Percentiles rank a stretch among this genome's conserved stretches.
These are phyloP conservation scores for Erythrophleum ivorense DNA, from an alignment of 331 rosid genomes.

Conservation along the genomic window DNA sequence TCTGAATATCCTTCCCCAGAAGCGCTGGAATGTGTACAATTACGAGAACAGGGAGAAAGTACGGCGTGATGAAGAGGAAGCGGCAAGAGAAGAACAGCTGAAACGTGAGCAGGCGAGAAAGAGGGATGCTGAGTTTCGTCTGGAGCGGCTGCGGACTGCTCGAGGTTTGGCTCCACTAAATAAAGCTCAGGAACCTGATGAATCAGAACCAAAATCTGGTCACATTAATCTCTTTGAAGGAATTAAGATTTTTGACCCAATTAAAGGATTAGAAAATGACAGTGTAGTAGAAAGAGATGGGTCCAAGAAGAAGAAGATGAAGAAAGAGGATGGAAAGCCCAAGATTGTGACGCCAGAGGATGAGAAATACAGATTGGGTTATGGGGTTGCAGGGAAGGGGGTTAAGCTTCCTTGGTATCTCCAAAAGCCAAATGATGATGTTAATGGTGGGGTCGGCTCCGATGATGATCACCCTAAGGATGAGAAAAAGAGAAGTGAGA, in stretches of 20 bases:
- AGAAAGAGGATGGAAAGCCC: conserved; percentile 61
- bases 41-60: conserved; percentile 92
- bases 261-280: conserved; percentile 45
- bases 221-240: conserved; percentile 90
- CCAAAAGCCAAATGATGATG: conserved; percentile 49
- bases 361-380: conserved; percentile 87
- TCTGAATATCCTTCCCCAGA: conserved; percentile 92
- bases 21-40: conserved; percentile 95
- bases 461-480: conserved; percentile 40
- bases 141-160: conserved; percentile 73
- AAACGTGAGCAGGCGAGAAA: conserved; percentile 75
- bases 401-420: conserved; percentile 93
- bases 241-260: conserved; percentile 81
- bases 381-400: conserved; percentile 89
- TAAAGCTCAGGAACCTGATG: conserved; percentile 33
- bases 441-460: conserved; percentile 34
- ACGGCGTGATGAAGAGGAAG: conserved; percentile 80
- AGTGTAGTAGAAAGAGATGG: conserved; percentile 43
- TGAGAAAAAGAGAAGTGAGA: conserved; percentile 56
- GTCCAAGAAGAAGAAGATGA: conserved; percentile 68
- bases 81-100: conserved; percentile 89
- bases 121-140: conserved; percentile 80
- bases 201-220: conserved; percentile 53
- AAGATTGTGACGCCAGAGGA: conserved; percentile 74
- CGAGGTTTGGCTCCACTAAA: conserved; percentile 65